Percentiles rank a stretch among this genome's conserved stretches.
Evolutionary conservation across 495 filamentous ascomycete genomes (phyloP).

Genomic region (Aspergillus carlsbadensis): DNA sequence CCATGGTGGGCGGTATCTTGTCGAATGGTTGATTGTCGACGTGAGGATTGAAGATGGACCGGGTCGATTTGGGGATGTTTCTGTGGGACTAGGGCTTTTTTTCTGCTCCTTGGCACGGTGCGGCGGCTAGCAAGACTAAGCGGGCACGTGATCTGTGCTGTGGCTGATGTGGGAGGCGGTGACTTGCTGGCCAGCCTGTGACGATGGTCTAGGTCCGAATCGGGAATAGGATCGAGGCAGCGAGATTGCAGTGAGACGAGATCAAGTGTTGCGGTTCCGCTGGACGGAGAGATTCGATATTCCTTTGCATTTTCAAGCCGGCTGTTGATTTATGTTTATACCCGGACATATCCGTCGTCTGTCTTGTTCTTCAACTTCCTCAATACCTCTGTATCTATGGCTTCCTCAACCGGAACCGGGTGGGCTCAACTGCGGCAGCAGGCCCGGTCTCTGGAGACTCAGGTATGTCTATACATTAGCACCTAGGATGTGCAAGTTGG

Average conservation of each 20-base stretch:
- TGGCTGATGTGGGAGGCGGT: conserved; percentile 16
- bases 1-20: conserved; percentile 49
- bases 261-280: conserved; percentile 8
- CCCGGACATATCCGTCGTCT: background rate
- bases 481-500: background rate
- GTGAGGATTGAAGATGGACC: conserved; percentile 52
- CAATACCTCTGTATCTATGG: conserved; percentile 49
- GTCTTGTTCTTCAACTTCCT: conserved; percentile 4
- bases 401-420: conserved; percentile 72
- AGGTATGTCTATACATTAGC: conserved; percentile 53
- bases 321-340: background rate
- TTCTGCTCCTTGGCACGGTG: conserved; percentile 26
- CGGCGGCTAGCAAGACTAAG: conserved; percentile 26
- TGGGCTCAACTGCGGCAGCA: conserved; percentile 97
- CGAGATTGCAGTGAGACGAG: conserved; percentile 16
- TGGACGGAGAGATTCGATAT: conserved; percentile 6
- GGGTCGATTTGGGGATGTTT: conserved; percentile 44
- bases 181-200: background rate
- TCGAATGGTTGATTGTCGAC: conserved; percentile 49
- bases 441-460: conserved; percentile 83
- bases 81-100: conserved; percentile 56
- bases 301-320: background rate
- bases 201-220: background rate
- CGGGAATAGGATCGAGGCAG: conserved; percentile 34
- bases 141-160: conserved; percentile 38